Conservation (phyloP, 1,284 basidiomycete genomes). For the Sanguinoderma infundibulare region DNA sequence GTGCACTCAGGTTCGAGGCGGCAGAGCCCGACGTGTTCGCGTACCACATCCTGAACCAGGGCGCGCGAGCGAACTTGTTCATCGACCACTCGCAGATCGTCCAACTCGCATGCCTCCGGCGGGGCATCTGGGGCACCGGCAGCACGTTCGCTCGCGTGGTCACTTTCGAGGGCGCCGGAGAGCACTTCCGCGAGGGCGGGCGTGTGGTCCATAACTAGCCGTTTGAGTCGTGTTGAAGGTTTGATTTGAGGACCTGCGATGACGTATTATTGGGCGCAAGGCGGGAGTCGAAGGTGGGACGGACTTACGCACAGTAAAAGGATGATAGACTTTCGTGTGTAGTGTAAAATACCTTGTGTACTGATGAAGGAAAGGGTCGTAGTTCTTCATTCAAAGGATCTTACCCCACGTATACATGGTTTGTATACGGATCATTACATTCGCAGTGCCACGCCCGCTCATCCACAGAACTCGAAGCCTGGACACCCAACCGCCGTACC, state of each 20-base stretch:
- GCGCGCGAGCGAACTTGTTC: slow-evolving; percentile 49
- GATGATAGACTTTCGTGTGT: too few relatives aligned
- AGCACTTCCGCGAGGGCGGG: slow-evolving; percentile 20
- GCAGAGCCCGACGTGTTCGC: slow-evolving; percentile 48
- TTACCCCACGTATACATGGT: too few relatives aligned
- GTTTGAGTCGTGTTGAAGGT: slow-evolving; percentile 3
- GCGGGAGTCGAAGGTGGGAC: background rate
- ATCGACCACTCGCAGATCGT: slow-evolving; percentile 53
- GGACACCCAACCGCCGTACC: slow-evolving; percentile 57
- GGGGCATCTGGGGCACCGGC: slow-evolving; percentile 52
- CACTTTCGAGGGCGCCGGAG: slow-evolving; percentile 36
- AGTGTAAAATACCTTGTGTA: too few relatives aligned
- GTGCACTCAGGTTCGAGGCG: slow-evolving; percentile 42
- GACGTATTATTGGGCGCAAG: background rate
- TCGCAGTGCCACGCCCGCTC: background rate
- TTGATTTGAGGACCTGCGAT: background rate
- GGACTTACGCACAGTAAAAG: too few relatives aligned
- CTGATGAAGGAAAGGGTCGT: background rate
- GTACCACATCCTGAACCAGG: slow-evolving; percentile 50
- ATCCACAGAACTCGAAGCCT: slow-evolving; percentile 53
- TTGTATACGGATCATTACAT: too few relatives aligned
- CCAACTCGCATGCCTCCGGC: slow-evolving; percentile 49
- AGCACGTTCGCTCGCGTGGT: slow-evolving; percentile 44
- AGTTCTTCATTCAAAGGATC: background rate
- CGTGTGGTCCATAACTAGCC: slow-evolving; percentile 15